These are phyloP conservation scores for Suhomyces faveliae DNA, from an alignment of 805 yeast species.

Conservation along the genomic window DNA sequence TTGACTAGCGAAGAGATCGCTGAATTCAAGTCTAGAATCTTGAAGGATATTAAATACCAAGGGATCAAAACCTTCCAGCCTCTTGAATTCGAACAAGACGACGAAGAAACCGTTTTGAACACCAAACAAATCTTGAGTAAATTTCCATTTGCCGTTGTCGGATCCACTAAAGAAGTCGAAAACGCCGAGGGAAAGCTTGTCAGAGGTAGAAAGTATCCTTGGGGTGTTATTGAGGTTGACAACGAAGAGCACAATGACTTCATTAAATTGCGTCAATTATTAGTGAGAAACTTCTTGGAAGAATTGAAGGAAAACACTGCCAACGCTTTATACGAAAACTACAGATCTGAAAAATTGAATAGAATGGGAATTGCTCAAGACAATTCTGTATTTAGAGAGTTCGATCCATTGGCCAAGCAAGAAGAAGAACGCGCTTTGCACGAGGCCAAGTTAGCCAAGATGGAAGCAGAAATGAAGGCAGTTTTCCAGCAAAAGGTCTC, in stretches of 20 bases:
- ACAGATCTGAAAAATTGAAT: constrained; percentile 78
- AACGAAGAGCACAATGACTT: constrained; percentile 93
- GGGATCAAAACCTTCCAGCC: constrained; percentile 76
- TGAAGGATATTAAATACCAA: constrained; percentile 72
- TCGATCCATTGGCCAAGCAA: constrained; percentile 88
- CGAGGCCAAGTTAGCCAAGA: constrained; percentile 87
- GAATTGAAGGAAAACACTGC: constrained; percentile 87
- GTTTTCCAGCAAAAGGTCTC: constrained; percentile 95
- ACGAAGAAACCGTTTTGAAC: constrained; percentile 72
- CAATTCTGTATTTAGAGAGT: constrained; percentile 87
- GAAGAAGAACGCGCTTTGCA: constrained; percentile 92
- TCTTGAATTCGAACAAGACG: constrained; percentile 73
- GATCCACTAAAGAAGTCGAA: constrained; percentile 74
- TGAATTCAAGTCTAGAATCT: constrained; percentile 72
- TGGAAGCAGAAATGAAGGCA: constrained; percentile 95
- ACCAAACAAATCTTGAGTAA: constrained; percentile 64
- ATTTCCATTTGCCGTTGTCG: constrained; percentile 93
- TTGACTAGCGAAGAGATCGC: constrained; percentile 81
- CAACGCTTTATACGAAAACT: constrained; percentile 76
- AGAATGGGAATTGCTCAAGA: constrained; percentile 91
- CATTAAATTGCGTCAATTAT: constrained; percentile 79
- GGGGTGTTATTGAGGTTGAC: constrained; percentile 96
- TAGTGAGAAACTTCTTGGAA: constrained; percentile 87
- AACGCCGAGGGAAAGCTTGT: constrained; percentile 73
- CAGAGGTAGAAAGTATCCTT: constrained; percentile 92